These are phyloP conservation scores for Eucalyptus albens DNA, from an alignment of 345 rosid species.

Conservation along the genomic window DNA sequence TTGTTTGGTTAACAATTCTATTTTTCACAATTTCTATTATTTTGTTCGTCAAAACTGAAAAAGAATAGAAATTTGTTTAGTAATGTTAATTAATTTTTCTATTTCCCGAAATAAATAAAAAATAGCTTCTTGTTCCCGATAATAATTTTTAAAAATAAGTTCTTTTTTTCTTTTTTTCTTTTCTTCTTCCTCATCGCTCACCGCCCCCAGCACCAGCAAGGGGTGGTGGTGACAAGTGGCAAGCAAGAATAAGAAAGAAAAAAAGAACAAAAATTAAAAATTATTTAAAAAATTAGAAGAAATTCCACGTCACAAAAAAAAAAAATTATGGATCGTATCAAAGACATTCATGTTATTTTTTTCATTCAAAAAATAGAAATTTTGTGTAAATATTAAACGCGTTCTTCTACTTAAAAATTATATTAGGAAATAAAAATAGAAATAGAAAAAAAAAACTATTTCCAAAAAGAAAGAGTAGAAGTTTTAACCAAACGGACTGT, in stretches of 20 bases:
- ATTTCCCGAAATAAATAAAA: too few species aligned
- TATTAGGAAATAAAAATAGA: accelerated
- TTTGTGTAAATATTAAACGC: accelerated
- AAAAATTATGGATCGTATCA: accelerated
- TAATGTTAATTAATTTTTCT: too few species aligned
- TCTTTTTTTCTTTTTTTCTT: too few species aligned
- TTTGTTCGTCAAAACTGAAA: accelerated
- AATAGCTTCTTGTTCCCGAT: accelerated
- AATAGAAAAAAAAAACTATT: too few species aligned
- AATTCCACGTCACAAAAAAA: too few species aligned
- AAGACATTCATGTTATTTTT: accelerated
- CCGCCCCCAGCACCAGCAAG: accelerated
- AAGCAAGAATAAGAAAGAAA: too few species aligned
- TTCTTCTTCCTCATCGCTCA: accelerated
- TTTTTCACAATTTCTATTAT: accelerated
- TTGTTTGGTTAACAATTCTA: accelerated
- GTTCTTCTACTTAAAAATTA: accelerated
- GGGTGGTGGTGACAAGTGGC: accelerated
- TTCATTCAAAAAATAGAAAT: accelerated
- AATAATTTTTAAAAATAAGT: too few species aligned
- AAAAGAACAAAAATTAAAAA: too few species aligned
- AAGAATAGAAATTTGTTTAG: accelerated
- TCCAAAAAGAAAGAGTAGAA: too few species aligned
- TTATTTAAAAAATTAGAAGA: too few species aligned
- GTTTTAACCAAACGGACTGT: too few species aligned